These are phyloP conservation scores for Waitea zeae DNA, from an alignment of 1,284 basidiomycete genomes.

Conservation along the genomic window DNA sequence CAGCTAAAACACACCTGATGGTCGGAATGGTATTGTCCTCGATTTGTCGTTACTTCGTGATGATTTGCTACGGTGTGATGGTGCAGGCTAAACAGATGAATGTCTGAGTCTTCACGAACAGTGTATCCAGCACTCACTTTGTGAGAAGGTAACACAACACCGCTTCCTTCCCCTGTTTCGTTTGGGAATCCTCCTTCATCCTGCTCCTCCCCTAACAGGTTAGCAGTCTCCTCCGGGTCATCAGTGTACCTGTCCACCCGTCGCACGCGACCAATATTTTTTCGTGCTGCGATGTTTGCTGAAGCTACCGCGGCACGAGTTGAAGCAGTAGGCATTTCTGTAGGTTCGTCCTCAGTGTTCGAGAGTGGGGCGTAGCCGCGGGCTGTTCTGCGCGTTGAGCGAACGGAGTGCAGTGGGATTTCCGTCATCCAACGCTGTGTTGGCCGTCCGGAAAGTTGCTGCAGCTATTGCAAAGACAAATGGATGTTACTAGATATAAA, in stretches of 20 bases:
- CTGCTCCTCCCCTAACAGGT: constrained; percentile 23
- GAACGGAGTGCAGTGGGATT: constrained; percentile 46
- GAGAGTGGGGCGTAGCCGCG: constrained; percentile 27
- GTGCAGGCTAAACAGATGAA: no score
- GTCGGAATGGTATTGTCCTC: constrained; percentile 61
- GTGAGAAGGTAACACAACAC: not conserved
- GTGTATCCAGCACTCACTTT: constrained; percentile 10
- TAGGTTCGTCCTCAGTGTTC: constrained; percentile 17
- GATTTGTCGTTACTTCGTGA: constrained; percentile 50
- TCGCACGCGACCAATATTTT: constrained; percentile 21
- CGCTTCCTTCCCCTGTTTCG: constrained; percentile 7
- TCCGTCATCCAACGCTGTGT: constrained; percentile 36
- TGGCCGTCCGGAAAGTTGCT: no score
- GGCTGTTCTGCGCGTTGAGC: constrained; percentile 26
- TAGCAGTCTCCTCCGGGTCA: constrained; percentile 40
- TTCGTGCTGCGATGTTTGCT: constrained; percentile 6
- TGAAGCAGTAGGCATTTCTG: constrained; percentile 8
- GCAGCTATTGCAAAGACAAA: no score
- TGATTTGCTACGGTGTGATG: no score
- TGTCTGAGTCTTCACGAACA: constrained; percentile 14
- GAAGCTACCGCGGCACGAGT: constrained; percentile 2
- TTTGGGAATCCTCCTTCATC: constrained; percentile 10
- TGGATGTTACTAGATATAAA: no score
- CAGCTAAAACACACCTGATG: constrained; percentile 33
- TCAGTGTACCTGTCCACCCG: constrained; percentile 35